Conservation (phyloP, 2,329 filamentous ascomycete species). For the Eurotiales sp. region DNA sequence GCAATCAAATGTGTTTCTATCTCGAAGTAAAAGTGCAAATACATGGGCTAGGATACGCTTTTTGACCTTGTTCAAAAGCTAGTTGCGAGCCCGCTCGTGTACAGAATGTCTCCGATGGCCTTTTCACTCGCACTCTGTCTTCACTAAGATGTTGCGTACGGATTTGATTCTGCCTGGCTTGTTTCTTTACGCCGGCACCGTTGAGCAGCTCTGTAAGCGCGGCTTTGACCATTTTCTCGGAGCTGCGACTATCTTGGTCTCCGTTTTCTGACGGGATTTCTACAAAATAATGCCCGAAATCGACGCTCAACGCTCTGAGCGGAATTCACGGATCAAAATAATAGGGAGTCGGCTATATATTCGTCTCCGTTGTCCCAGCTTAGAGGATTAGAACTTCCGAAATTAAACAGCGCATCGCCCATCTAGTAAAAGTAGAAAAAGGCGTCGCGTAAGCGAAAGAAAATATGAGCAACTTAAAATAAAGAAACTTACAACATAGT, state of each 20-base stretch:
- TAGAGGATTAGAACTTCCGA: too few relatives aligned
- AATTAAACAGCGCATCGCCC: background rate
- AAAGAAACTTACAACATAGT: too few relatives aligned
- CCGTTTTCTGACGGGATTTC: too few relatives aligned
- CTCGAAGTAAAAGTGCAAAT: too few relatives aligned
- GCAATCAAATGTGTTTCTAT: too few relatives aligned
- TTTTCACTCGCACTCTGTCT: constrained; percentile 56
- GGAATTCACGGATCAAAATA: too few relatives aligned
- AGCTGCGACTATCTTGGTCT: constrained; percentile 9
- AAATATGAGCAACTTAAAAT: too few relatives aligned
- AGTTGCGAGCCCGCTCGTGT: background rate
- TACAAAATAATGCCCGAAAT: too few relatives aligned
- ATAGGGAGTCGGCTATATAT: too few relatives aligned
- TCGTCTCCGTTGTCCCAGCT: too few relatives aligned
- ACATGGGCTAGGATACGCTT: too few relatives aligned
- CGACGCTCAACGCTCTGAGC: constrained; percentile 13
- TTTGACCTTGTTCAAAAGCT: background rate
- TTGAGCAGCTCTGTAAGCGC: constrained; percentile 60
- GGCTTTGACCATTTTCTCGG: constrained; percentile 47
- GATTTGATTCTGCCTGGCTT: constrained; percentile 54
- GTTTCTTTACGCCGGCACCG: constrained; percentile 52
- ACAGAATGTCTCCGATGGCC: constrained; percentile 16
- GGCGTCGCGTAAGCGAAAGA: too few relatives aligned
- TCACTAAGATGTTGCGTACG: constrained; percentile 58
- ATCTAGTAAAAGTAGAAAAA: background rate